Conservation (phyloP, 768 basidiomycete genomes). For the Suillus paluster region DNA sequence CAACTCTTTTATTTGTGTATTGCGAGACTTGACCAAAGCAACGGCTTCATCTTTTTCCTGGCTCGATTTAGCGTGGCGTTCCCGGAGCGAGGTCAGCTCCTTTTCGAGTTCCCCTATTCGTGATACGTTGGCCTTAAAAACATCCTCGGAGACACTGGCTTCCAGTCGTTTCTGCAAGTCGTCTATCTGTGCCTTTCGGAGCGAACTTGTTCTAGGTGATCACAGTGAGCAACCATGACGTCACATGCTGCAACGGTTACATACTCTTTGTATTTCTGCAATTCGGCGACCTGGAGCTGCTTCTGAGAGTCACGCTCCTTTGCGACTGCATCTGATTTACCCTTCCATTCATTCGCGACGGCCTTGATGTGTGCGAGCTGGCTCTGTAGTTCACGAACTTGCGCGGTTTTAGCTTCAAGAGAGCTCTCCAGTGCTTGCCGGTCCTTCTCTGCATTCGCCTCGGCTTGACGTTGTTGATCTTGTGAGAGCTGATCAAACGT, state of each 20-base stretch:
- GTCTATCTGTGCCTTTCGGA: neutral
- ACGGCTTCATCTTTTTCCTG: conserved; percentile 4
- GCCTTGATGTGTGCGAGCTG: neutral
- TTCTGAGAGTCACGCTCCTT: neutral
- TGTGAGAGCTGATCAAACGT: neutral
- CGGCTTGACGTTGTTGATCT: neutral
- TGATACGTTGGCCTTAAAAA: neutral
- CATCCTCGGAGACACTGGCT: neutral
- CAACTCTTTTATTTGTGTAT: neutral
- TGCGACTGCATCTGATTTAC: neutral
- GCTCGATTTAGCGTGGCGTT: neutral
- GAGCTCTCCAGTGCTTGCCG: neutral
- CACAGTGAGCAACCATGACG: neutral
- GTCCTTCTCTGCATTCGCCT: neutral
- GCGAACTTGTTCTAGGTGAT: neutral
- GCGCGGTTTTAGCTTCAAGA: neutral
- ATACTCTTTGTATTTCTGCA: conserved; percentile 1
- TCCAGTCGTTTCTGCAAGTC: neutral
- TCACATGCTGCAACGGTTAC: neutral
- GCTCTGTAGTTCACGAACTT: neutral
- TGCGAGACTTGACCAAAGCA: neutral
- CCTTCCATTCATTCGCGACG: neutral
- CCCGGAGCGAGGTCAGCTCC: neutral
- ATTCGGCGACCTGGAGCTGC: neutral
- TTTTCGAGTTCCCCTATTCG: conserved; percentile 3